These are phyloP conservation scores for Lactarius tabidus DNA, from an alignment of 768 basidiomycete genomes.

Conservation along the genomic window DNA sequence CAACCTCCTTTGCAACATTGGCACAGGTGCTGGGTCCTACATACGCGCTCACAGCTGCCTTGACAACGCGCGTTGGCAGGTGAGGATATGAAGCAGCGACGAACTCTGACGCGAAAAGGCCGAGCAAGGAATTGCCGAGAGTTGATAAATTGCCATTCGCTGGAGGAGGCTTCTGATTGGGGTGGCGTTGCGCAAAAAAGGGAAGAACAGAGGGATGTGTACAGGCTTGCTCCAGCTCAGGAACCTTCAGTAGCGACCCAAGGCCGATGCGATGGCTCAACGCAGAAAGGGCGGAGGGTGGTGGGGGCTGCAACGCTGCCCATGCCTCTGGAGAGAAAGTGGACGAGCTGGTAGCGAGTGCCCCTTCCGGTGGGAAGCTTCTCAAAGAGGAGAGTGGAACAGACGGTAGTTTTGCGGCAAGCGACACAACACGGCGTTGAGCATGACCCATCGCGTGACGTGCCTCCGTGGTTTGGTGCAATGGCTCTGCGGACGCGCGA, in stretches of 20 bases:
- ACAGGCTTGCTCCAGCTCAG: conserved; percentile 65
- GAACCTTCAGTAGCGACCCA: conserved; percentile 46
- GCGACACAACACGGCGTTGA: conserved; percentile 48
- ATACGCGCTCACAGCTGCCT: conserved; percentile 88
- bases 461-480: neutral
- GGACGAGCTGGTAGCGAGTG: conserved; percentile 32
- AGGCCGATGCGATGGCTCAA: conserved; percentile 77
- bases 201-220: conserved; percentile 70
- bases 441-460: conserved; percentile 50
- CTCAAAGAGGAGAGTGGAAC: conserved; percentile 53
- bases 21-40: conserved; percentile 84
- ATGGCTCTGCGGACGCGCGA: neutral
- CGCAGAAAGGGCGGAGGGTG: conserved; percentile 64
- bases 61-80: conserved; percentile 85
- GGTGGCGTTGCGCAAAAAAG: conserved; percentile 53
- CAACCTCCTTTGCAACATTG: conserved; percentile 81
- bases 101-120: conserved; percentile 85
- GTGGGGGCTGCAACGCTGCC: conserved; percentile 69
- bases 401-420: conserved; percentile 47
- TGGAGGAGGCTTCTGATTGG: conserved; percentile 47
- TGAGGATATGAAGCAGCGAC: conserved; percentile 80
- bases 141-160: conserved; percentile 74
- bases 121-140: conserved; percentile 85
- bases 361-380: conserved; percentile 61
- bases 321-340: conserved; percentile 62